Evolutionary conservation across 2,329 filamentous ascomycete genomes (phyloP), one percentile per base, ranked within the genome.

Genomic region (Scedosporium dehoogii): DNA sequence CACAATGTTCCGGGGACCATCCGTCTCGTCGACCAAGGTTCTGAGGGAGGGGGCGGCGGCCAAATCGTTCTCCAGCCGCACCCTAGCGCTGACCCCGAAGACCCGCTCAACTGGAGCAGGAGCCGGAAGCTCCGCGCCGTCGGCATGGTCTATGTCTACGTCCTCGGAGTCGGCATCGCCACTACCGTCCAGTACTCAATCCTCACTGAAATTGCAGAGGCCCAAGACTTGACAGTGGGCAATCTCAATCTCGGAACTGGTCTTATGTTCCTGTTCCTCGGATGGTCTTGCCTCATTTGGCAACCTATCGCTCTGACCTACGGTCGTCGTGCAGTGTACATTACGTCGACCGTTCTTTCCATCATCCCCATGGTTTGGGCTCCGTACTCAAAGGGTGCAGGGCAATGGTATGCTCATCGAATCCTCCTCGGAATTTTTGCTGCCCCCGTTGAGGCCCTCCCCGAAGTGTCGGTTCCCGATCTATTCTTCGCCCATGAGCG

Each of bases 291-390:
- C 65, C 68, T 83, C 2, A 70, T 83, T 51, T 81, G 78, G 76
- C 80, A 83, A 65, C 79, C 81, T 2, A 67, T 83, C 33, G 81
- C 81, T 0, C 68, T 82, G 18, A 76, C 78, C 58, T 82, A 79
- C 64, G 81, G 81, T n/a, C 77, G 80, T 62, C 73, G 80, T 4
- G 73, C 74, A 1, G 75, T 78, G 1, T 82, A 81, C 62, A 68
- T 82, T 2, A 67, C 78, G 41, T 77, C 75, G 1, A 69, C 70
- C 56, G 60, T 75, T 16, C 70, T 68, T 56, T 71, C 66, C 12
- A 65, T 70, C 41, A 65, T 74, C 68, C 69, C 62, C 14, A 66
- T 63, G 53, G 68, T 83, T 1, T 71, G 69, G 69, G 68, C 69
- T 1, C 67, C 70, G 6, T 60, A 68, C 6, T 66, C 66, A 21